Conservation (phyloP, 305 asterid species). For the Ajuga reptans region DNA sequence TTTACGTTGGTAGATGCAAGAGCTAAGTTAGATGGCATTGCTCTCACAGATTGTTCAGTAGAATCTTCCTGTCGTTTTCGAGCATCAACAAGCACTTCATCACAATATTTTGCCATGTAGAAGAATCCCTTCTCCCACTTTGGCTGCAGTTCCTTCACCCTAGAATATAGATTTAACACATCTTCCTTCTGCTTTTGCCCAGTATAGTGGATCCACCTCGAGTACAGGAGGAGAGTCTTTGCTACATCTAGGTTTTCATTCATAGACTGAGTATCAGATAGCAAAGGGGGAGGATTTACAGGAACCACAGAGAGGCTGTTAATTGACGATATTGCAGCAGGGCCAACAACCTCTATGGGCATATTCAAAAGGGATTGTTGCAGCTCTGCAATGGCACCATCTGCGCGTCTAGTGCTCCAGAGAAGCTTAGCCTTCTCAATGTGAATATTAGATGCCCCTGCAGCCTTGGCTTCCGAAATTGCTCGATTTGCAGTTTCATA, state of each 20-base stretch:
- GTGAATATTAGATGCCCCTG: constrained; percentile 79
- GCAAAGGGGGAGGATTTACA: constrained; percentile 59
- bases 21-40: constrained; percentile 38
- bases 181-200: constrained; percentile 98
- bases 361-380: constrained; percentile 87
- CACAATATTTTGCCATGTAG: constrained; percentile 90
- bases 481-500: constrained; percentile 95
- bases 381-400: constrained; percentile 96
- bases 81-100: constrained; percentile 92
- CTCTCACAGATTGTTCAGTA: constrained; percentile 46
- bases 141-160: constrained; percentile 92
- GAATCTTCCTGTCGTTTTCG: constrained; percentile 84
- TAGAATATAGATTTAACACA: constrained; percentile 72
- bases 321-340: constrained; percentile 80
- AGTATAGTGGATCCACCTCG: constrained; percentile 94
- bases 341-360: constrained; percentile 78
- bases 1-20: constrained; percentile 44
- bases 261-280: constrained; percentile 46
- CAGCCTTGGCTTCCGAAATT: constrained; percentile 82
- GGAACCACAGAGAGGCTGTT: constrained; percentile 83
- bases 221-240: constrained; percentile 81
- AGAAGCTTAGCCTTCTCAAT: constrained; percentile 97
- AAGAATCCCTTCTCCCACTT: constrained; percentile 95
- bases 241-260: constrained; percentile 65
- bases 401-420: constrained; percentile 88